Conservation (phyloP, 805 yeast species). For the Wickerhamomyces chaumierensis region DNA sequence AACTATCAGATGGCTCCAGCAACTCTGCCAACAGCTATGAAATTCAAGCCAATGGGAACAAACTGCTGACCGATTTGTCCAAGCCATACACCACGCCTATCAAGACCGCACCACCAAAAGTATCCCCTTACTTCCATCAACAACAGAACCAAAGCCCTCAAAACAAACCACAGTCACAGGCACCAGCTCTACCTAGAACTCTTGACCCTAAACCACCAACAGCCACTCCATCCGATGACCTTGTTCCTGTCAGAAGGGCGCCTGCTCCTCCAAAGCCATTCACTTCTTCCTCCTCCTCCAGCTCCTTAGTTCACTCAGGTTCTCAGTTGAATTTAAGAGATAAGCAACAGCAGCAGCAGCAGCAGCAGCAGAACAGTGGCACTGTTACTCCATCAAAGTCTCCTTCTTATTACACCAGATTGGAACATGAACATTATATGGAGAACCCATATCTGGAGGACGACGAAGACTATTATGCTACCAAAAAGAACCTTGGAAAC, state of each 20-base stretch:
- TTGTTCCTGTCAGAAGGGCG: conserved; percentile 42
- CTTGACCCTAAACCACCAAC: conserved; percentile 17
- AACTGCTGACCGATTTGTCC: conserved; percentile 33
- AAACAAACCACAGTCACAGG: conserved; percentile 7
- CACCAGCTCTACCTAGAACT: conserved; percentile 15
- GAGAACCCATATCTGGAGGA: neutral
- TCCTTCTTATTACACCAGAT: neutral
- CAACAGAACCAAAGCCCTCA: conserved; percentile 15
- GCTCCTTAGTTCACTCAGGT: conserved; percentile 3
- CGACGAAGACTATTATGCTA: neutral
- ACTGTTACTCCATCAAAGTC: neutral
- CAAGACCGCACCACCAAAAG: conserved; percentile 16
- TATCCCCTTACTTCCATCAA: conserved; percentile 25
- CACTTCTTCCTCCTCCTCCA: neutral
- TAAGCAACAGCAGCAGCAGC: conserved; percentile 1
- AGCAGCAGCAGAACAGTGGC: conserved; percentile 1
- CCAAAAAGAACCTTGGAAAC: neutral
- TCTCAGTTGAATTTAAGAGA: conserved; percentile 5
- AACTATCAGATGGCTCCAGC: neutral
- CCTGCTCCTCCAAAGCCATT: conserved; percentile 37
- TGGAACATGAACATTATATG: conserved; percentile 40
- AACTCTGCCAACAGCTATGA: conserved; percentile 21
- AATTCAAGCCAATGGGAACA: conserved; percentile 19
- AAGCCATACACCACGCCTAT: conserved; percentile 28
- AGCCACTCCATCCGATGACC: conserved; percentile 6